phyloP scores from a whole-genome alignment of 2,329 filamentous ascomycete genomes.

The Ophiostoma australiae region DNA sequence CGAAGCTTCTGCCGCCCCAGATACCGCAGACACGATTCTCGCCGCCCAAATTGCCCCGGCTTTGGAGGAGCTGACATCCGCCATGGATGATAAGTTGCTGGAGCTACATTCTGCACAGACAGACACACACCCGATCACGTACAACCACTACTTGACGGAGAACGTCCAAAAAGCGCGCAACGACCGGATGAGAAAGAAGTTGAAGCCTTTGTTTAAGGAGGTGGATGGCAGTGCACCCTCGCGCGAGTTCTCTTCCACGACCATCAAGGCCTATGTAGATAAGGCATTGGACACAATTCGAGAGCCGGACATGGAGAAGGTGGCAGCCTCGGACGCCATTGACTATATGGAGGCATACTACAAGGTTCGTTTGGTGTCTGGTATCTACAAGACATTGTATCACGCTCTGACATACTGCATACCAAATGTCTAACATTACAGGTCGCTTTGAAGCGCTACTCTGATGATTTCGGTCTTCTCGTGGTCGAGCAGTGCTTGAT shows the following conservation, averaged over 20 bases:
- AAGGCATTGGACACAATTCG: neutral
- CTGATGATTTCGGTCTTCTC: neutral
- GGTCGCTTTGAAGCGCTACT: neutral
- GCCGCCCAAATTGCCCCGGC: neutral
- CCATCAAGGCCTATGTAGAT: neutral
- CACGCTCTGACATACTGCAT: no score
- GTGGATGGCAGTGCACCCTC: no score
- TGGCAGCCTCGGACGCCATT: neutral
- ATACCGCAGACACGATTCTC: neutral
- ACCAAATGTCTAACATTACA: neutral
- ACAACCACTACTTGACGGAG: neutral
- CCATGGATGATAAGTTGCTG: neutral
- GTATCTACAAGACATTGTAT: neutral
- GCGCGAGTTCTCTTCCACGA: no score
- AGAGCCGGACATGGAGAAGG: neutral
- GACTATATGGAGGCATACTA: slow-evolving; percentile 4
- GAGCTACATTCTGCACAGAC: neutral
- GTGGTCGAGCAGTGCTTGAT: neutral
- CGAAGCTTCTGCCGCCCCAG: neutral
- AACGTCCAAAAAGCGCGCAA: neutral
- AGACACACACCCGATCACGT: neutral
- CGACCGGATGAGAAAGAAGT: neutral
- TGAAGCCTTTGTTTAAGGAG: neutral
- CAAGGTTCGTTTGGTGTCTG: neutral
- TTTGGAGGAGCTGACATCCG: neutral